These are phyloP conservation scores for Collybia nuda DNA, from an alignment of 768 basidiomycete species.

Conservation along the genomic window DNA sequence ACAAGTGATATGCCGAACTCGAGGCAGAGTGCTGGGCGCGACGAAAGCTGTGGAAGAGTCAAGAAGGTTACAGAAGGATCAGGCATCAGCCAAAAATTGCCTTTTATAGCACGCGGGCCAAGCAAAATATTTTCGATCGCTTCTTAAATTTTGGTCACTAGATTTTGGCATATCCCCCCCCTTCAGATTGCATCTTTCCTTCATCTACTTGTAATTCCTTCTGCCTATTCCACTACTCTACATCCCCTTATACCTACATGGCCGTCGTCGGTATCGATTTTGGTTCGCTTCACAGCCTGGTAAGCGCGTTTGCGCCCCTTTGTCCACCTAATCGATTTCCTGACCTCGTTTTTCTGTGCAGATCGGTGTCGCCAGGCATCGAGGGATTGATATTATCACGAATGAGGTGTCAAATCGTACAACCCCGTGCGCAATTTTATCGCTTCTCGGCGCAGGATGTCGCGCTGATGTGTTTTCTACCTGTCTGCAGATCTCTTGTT, in stretches of 20 bases:
- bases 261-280: slow-evolving; percentile 96
- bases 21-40: not conserved
- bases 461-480: not conserved
- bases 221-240: slow-evolving; percentile 10
- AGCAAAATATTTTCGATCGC: slow-evolving; percentile 18
- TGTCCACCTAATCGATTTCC: slow-evolving; percentile 6
- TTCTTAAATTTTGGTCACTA: slow-evolving; percentile 16
- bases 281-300: slow-evolving; percentile 89
- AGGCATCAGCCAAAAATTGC: slow-evolving; percentile 7
- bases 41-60: slow-evolving; percentile 21
- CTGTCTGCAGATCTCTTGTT: slow-evolving; percentile 73
- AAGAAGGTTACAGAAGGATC: slow-evolving; percentile 21
- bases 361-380: slow-evolving; percentile 95
- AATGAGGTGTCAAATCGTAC: slow-evolving; percentile 98
- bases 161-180: not conserved
- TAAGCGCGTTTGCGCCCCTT: slow-evolving; percentile 25
- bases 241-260: slow-evolving; percentile 45
- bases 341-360: slow-evolving; percentile 27
- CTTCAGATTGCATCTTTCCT: slow-evolving; percentile 6
- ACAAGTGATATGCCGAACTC: not conserved
- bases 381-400: slow-evolving; percentile 97
- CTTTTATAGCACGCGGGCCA: slow-evolving; percentile 19
- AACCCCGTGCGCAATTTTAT: slow-evolving; percentile 72
- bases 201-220: slow-evolving; percentile 9
- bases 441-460: not conserved